These are phyloP conservation scores for Penicillium salamii DNA, from an alignment of 495 filamentous ascomycete genomes.

Conservation along the genomic window DNA sequence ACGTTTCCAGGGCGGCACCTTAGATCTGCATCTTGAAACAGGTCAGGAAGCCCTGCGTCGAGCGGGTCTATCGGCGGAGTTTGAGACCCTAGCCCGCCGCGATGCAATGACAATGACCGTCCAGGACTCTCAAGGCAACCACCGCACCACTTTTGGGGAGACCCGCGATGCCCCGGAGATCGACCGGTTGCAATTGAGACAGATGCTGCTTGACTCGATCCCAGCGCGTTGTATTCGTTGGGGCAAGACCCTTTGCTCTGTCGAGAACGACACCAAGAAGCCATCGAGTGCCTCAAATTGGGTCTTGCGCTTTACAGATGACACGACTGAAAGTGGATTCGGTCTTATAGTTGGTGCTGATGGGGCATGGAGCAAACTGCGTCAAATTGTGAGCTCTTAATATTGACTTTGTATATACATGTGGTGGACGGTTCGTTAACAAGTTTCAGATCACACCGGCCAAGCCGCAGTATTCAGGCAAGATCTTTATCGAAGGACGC, in stretches of 20 bases:
- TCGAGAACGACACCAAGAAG: not conserved
- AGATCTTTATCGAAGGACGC: conserved; percentile 17
- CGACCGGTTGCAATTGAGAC: conserved; percentile 36
- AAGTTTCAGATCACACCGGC: conserved; percentile 10
- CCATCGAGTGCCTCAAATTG: too few species aligned
- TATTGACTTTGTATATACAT: conserved; percentile 1
- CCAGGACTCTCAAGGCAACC: not conserved
- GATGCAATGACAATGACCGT: conserved; percentile 23
- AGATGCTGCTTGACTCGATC: conserved; percentile 37
- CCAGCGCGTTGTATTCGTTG: conserved; percentile 34
- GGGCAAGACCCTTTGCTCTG: conserved; percentile 12
- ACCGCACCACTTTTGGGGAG: not conserved
- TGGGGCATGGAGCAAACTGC: conserved; percentile 8
- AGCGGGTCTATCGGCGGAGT: conserved; percentile 48
- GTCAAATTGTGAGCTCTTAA: not conserved
- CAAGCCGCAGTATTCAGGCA: conserved; percentile 17
- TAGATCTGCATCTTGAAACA: conserved; percentile 52
- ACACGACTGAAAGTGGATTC: conserved; percentile 3
- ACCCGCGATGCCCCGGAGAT: conserved; percentile 30
- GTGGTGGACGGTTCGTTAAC: not conserved
- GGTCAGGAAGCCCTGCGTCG: conserved; percentile 50
- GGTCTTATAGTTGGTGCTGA: conserved; percentile 11
- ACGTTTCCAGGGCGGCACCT: conserved; percentile 40
- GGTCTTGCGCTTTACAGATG: conserved; percentile 3
- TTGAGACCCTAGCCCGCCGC: conserved; percentile 38